Conservation (phyloP, 305 asterid genomes). For the Rubia tinctorum region DNA sequence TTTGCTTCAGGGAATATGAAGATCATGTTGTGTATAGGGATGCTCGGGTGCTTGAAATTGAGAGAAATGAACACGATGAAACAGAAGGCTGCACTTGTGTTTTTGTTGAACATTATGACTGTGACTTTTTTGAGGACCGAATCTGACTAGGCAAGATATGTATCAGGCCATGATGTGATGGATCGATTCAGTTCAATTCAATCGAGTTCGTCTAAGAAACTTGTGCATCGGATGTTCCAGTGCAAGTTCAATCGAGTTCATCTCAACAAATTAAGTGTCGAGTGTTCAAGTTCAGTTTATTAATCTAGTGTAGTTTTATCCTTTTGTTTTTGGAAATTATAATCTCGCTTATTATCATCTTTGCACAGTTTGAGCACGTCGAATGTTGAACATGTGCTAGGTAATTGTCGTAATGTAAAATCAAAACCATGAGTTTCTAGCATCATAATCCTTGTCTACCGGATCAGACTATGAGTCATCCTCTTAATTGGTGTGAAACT, state of each 20-base stretch:
- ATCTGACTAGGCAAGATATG: slow-evolving; percentile 6
- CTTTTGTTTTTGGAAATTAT: no score
- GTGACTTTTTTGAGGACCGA: slow-evolving; percentile 31
- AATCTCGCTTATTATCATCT: no score
- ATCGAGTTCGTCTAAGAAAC: background rate
- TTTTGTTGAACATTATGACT: slow-evolving; percentile 59
- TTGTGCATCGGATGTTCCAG: no score
- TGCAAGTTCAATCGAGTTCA: no score
- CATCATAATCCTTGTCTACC: slow-evolving; percentile 37
- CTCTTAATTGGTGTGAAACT: slow-evolving; percentile 59
- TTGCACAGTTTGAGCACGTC: no score
- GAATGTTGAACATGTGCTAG: no score
- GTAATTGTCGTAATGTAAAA: no score
- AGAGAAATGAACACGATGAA: slow-evolving; percentile 37
- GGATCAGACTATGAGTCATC: slow-evolving; percentile 52
- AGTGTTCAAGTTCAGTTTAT: no score
- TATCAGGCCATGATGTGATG: slow-evolving; percentile 10
- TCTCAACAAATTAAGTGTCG: no score
- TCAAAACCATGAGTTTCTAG: no score
- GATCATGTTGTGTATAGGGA: slow-evolving; percentile 58
- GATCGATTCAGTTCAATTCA: background rate
- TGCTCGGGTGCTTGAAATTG: slow-evolving; percentile 54
- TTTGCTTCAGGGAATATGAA: no score
- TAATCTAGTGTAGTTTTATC: no score
- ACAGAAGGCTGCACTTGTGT: slow-evolving; percentile 52